Evolutionary conservation across 139 green algal genomes (phyloP).

Genomic region (Chloropicon primus): DNA sequence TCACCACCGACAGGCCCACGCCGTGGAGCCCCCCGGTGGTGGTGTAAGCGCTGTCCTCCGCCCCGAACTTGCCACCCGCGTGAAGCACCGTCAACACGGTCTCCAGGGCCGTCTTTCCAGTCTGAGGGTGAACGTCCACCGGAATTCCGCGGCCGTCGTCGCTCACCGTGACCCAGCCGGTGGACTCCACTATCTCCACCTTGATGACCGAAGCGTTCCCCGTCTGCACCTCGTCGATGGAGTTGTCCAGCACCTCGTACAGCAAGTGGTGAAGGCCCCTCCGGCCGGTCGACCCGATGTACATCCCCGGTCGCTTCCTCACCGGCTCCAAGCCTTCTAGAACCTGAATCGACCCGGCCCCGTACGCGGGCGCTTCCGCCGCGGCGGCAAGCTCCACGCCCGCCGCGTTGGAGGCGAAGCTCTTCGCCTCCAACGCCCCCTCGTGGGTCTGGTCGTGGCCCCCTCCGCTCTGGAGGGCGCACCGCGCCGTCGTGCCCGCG

Average conservation of each 20-base stretch:
- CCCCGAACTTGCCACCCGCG: conserved; percentile 96
- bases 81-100: conserved; percentile 89
- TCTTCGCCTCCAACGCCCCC: no score
- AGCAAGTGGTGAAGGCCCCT: conserved; percentile 91
- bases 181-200: conserved; percentile 48
- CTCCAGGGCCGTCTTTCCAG: conserved; percentile 65
- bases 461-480: no score
- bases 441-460: no score
- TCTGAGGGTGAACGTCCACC: conserved; percentile 16
- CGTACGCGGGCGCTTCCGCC: conserved; percentile 6
- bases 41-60: conserved; percentile 53
- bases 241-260: conserved; percentile 96
- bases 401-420: neutral
- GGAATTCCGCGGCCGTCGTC: conserved; percentile 79
- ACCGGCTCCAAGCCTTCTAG: conserved; percentile 96
- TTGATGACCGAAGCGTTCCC: conserved; percentile 54
- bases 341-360: conserved; percentile 35
- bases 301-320: conserved; percentile 95
- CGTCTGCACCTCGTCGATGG: conserved; percentile 61
- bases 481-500: no score
- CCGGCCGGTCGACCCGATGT: conserved; percentile 89
- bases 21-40: conserved; percentile 89
- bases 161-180: conserved; percentile 49
- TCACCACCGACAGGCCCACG: conserved; percentile 92
- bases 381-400: neutral